phyloP scores from a whole-genome alignment of 2,329 filamentous ascomycete genomes.

The Fusarium burgessii region DNA sequence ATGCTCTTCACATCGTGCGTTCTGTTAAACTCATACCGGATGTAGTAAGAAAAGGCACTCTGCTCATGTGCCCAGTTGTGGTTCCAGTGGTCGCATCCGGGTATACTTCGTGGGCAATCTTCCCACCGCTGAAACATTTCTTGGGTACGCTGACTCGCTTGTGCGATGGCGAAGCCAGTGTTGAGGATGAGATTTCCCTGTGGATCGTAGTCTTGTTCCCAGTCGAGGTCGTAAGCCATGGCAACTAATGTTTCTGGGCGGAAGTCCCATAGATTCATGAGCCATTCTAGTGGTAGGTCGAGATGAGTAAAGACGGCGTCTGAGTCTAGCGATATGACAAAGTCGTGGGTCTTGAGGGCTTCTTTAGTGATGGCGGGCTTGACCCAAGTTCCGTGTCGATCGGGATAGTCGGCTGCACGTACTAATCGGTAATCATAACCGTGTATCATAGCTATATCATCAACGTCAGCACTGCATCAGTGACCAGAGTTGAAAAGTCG shows the following conservation, averaged over 20 bases:
- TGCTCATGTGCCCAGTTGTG: slow-evolving; percentile 16
- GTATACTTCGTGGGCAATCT: slow-evolving; percentile 18
- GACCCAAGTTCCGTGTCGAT: slow-evolving; percentile 60
- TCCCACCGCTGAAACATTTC: slow-evolving; percentile 36
- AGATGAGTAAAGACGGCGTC: slow-evolving; percentile 57
- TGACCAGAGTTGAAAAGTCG: fast-evolving
- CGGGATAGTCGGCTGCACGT: slow-evolving; percentile 54
- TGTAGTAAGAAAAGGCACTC: slow-evolving; percentile 17
- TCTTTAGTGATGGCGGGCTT: slow-evolving; percentile 56
- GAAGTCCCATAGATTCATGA: slow-evolving; percentile 61
- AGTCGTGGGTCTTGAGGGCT: slow-evolving; percentile 54
- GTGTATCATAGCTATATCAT: slow-evolving; percentile 53
- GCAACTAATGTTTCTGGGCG: slow-evolving; percentile 55
- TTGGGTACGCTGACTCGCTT: slow-evolving; percentile 40
- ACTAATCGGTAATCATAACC: slow-evolving; percentile 63
- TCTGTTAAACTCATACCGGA: slow-evolving; percentile 20
- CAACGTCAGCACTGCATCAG: neutral
- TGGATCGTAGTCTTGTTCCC: slow-evolving; percentile 52
- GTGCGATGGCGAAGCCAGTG: slow-evolving; percentile 41
- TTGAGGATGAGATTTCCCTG: slow-evolving; percentile 42
- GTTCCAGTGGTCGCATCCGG: slow-evolving; percentile 12
- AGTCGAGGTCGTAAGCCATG: slow-evolving; percentile 59
- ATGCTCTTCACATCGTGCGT: slow-evolving; percentile 10
- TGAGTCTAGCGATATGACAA: slow-evolving; percentile 59
- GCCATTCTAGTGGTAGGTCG: slow-evolving; percentile 60